Conservation (phyloP, 805 yeast genomes). For the Candida patagonica region DNA sequence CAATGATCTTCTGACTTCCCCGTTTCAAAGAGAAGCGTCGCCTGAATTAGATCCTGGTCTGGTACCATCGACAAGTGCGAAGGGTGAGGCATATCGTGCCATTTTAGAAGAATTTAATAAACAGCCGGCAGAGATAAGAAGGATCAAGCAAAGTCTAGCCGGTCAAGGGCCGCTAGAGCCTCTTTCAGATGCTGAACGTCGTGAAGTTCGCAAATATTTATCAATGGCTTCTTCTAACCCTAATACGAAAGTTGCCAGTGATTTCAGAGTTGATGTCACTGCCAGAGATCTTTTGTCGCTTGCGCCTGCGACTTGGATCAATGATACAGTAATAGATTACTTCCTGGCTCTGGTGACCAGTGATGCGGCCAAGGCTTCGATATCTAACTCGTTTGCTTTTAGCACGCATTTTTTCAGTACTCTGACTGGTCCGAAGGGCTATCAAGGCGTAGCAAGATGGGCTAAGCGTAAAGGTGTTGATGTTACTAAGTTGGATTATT, state of each 20-base stretch:
- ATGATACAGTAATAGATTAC: conserved; percentile 83
- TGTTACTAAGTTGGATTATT: conserved; percentile 51
- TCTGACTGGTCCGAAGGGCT: conserved; percentile 55
- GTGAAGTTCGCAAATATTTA: neutral
- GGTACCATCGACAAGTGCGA: no score
- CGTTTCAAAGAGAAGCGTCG: no score
- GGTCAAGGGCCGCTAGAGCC: neutral
- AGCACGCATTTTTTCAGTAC: conserved; percentile 84
- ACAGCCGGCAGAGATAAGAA: no score
- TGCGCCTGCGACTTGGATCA: conserved; percentile 69
- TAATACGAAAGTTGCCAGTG: conserved; percentile 1
- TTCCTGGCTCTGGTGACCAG: conserved; percentile 51
- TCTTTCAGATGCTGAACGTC: neutral
- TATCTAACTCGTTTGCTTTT: conserved; percentile 49
- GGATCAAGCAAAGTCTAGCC: neutral
- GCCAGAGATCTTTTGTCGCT: conserved; percentile 65
- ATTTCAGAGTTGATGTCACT: conserved; percentile 44
- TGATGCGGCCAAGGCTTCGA: conserved; percentile 29
- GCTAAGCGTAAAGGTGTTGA: conserved; percentile 64
- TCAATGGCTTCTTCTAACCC: neutral
- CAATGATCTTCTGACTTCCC: no score
- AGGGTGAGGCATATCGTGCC: no score
- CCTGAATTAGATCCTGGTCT: no score
- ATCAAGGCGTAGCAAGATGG: conserved; percentile 76
- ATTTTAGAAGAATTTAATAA: neutral